Conservation (phyloP, 2,329 filamentous ascomycete species). For the Curvularia verruculosa region DNA sequence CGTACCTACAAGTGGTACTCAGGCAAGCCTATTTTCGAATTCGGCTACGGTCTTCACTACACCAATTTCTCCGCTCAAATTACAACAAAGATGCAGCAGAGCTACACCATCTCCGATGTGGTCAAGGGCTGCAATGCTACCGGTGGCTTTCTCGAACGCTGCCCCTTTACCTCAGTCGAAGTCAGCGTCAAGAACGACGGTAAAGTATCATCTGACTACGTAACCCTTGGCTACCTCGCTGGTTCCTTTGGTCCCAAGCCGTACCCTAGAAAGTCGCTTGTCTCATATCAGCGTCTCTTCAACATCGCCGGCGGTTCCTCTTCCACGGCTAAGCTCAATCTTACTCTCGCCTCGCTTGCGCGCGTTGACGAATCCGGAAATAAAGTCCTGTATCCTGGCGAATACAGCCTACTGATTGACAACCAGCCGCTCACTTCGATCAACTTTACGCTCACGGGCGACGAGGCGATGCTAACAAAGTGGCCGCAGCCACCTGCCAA, state of each 20-base stretch:
- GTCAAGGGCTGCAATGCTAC: constrained; percentile 45
- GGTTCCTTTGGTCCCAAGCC: constrained; percentile 58
- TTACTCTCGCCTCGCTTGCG: constrained; percentile 59
- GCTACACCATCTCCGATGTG: constrained; percentile 27
- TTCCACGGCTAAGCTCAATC: constrained; percentile 46
- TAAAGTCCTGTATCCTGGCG: constrained; percentile 61
- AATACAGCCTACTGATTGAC: constrained; percentile 50
- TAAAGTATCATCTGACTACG: constrained; percentile 58
- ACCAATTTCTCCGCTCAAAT: constrained; percentile 57
- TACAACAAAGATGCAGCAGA: constrained; percentile 14
- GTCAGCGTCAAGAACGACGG: constrained; percentile 59
- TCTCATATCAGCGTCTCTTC: constrained; percentile 56
- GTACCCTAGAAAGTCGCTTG: constrained; percentile 61
- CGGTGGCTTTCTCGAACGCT: constrained; percentile 45
- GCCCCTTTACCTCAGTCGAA: constrained; percentile 50
- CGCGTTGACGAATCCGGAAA: constrained; percentile 60
- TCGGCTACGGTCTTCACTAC: constrained; percentile 65
- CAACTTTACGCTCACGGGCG: constrained; percentile 35
- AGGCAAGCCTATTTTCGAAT: constrained; percentile 56
- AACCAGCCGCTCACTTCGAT: constrained; percentile 22
- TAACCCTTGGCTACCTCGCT: constrained; percentile 59
- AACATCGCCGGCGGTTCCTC: constrained; percentile 48
- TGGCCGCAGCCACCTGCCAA: constrained; percentile 39
- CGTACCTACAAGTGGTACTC: constrained; percentile 67
- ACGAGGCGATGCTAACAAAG: constrained; percentile 28